Evolutionary conservation across 1,284 basidiomycete species (phyloP).

Genomic region (Papiliotrema terrestris): DNA sequence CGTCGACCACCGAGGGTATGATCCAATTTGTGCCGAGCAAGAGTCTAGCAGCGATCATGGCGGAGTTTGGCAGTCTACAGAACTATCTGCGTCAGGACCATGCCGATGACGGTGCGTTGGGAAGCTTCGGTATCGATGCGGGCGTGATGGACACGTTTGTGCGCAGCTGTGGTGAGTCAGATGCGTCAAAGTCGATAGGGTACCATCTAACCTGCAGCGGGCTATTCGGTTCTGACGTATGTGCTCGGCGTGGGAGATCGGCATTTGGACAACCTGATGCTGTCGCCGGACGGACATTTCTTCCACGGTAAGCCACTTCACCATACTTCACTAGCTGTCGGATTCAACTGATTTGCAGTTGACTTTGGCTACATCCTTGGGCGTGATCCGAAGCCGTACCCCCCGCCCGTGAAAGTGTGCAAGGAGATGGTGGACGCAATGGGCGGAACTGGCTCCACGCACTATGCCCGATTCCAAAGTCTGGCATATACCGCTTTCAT

Average conservation of each 20-base stretch:
- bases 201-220: constrained; percentile 57
- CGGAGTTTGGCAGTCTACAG: constrained; percentile 84
- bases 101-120: constrained; percentile 86
- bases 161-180: constrained; percentile 82
- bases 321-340: not conserved
- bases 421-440: constrained; percentile 99
- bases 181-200: not conserved
- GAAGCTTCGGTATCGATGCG: constrained; percentile 87
- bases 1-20: constrained; percentile 90
- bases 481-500: constrained; percentile 96
- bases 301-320: constrained; percentile 46
- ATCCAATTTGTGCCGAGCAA: constrained; percentile 93
- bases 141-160: constrained; percentile 94
- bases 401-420: constrained; percentile 96
- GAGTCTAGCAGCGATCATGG: constrained; percentile 88
- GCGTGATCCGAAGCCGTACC: constrained; percentile 95
- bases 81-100: constrained; percentile 82
- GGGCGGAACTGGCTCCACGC: constrained; percentile 88
- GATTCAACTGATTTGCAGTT: constrained; percentile 60
- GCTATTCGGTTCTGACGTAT: constrained; percentile 97
- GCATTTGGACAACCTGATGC: constrained; percentile 91
- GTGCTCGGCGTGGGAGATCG: constrained; percentile 95
- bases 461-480: constrained; percentile 91
- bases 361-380: constrained; percentile 99
- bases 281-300: constrained; percentile 79